Conservation (phyloP, 768 basidiomycete genomes). For the Tulasnella sp. region DNA sequence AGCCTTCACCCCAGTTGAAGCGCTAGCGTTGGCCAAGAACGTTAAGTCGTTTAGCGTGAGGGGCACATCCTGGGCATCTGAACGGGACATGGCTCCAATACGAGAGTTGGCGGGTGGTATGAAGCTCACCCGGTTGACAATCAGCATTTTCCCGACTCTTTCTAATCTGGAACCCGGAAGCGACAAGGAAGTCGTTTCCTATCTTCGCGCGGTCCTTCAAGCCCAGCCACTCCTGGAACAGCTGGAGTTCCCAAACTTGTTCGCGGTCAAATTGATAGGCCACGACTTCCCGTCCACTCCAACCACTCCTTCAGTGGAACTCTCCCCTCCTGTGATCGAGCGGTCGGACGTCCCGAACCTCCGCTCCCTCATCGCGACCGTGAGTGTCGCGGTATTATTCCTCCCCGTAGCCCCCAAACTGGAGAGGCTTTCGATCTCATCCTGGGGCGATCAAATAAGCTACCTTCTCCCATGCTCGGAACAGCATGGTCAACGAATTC, state of each 20-base stretch:
- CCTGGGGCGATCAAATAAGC: not conserved
- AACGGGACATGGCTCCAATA: not conserved
- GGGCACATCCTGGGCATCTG: not conserved
- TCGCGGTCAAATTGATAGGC: not conserved
- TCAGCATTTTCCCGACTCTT: not conserved
- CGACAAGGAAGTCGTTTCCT: not conserved
- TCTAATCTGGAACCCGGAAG: no score
- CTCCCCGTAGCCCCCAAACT: not conserved
- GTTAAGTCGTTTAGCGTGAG: not conserved
- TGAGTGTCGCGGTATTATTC: not conserved
- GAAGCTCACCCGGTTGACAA: not conserved
- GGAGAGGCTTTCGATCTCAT: not conserved
- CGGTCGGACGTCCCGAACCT: not conserved
- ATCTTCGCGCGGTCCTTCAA: not conserved
- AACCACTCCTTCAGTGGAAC: not conserved
- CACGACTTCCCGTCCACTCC: not conserved
- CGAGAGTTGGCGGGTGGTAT: not conserved
- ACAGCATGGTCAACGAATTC: not conserved
- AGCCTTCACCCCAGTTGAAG: not conserved
- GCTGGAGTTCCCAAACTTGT: not conserved
- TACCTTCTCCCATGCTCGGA: not conserved
- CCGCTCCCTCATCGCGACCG: not conserved
- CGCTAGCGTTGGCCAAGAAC: not conserved
- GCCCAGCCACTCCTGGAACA: not conserved
- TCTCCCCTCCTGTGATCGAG: not conserved